Conservation (phyloP, 345 rosid genomes). For the Moricandia arvensis region DNA sequence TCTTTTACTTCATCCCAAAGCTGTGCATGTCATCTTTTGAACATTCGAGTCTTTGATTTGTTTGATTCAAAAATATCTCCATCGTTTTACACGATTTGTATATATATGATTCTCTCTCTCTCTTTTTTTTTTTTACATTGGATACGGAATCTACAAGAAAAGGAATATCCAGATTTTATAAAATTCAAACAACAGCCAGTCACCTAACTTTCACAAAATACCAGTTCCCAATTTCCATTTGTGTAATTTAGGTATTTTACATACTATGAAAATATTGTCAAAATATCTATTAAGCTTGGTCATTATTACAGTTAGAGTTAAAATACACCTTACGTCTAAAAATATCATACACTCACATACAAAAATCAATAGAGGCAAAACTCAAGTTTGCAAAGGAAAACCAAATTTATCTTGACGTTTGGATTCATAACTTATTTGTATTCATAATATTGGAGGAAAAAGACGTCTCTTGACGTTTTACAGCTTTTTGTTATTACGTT, state of each 20-base stretch:
- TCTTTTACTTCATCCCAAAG: not conserved
- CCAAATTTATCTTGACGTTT: not conserved
- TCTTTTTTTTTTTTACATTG: not conserved
- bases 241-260: not conserved
- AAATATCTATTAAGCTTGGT: too few species aligned
- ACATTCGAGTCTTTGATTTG: not conserved
- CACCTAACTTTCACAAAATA: not conserved
- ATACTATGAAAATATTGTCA: not conserved
- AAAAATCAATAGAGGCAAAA: not conserved
- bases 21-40: not conserved
- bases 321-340: not conserved
- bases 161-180: not conserved
- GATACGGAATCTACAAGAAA: not conserved
- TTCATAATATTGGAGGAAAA: not conserved
- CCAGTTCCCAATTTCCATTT: not conserved
- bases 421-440: not conserved
- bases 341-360: not conserved
- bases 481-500: not conserved
- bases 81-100: not conserved
- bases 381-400: not conserved
- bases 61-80: not conserved
- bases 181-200: not conserved
- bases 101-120: not conserved
- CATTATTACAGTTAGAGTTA: not conserved
- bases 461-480: not conserved